These are phyloP conservation scores for Aspergillus uvarum DNA, from an alignment of 2,329 filamentous ascomycete species.

Conservation along the genomic window DNA sequence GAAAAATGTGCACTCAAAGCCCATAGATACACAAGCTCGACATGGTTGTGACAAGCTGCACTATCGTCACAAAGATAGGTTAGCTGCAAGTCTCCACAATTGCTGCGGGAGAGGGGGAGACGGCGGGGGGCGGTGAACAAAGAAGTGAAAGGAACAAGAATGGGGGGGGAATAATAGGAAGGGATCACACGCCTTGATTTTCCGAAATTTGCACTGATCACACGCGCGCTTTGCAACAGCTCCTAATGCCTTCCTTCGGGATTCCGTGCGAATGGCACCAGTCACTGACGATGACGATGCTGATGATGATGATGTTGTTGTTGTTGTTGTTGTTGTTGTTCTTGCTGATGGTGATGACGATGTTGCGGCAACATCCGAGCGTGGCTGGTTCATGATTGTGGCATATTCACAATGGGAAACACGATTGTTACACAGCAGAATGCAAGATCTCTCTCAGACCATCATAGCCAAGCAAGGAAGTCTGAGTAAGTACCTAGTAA, in stretches of 20 bases:
- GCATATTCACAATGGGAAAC: conserved; percentile 16
- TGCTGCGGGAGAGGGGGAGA: neutral
- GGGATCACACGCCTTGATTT: conserved; percentile 34
- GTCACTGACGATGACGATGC: conserved; percentile 6
- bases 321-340: too few species aligned
- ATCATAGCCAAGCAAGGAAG: neutral
- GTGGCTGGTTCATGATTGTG: conserved; percentile 25
- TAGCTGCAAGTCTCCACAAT: neutral
- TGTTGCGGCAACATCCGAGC: conserved; percentile 19
- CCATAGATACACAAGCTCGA: conserved; percentile 38
- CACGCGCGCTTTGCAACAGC: conserved; percentile 39
- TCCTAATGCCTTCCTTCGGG: conserved; percentile 23
- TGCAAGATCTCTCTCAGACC: neutral
- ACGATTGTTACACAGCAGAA: neutral
- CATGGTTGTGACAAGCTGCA: conserved; percentile 44
- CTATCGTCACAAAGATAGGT: conserved; percentile 17
- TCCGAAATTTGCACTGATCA: conserved; percentile 44
- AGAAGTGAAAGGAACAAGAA: neutral
- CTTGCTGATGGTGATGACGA: conserved; percentile 1
- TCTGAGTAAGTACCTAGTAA: neutral
- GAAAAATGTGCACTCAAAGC: conserved; percentile 44
- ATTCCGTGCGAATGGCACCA: conserved; percentile 25
- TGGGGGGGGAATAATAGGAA: neutral
- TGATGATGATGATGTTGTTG: conserved; percentile 12
- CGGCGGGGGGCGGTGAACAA: neutral